Evolutionary conservation across 2,329 filamentous ascomycete genomes (phyloP).

Genomic region (Coniochaeta sp.): DNA sequence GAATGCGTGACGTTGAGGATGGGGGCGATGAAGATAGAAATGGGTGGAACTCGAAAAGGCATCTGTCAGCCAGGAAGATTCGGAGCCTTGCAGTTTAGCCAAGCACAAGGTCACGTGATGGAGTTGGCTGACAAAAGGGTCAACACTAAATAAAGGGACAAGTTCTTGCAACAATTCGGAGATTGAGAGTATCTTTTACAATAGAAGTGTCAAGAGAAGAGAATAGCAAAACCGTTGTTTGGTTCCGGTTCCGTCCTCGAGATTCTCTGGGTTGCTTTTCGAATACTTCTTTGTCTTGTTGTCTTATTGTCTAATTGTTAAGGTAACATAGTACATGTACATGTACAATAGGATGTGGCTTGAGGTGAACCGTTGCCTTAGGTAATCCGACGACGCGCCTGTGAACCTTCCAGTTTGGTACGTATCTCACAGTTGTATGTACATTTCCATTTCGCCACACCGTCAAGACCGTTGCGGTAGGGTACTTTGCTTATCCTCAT

Average conservation of each 20-base stretch:
- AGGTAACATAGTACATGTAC: background rate
- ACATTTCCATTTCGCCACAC: no score
- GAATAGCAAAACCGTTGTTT: background rate
- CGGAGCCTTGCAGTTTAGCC: background rate
- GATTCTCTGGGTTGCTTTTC: no score
- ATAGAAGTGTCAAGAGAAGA: background rate
- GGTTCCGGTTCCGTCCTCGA: no score
- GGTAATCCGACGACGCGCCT: no score
- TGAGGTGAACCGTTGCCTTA: background rate
- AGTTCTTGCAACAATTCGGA: no score
- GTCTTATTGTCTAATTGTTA: background rate
- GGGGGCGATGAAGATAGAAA: background rate
- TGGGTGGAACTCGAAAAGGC: background rate
- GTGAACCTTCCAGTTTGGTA: no score
- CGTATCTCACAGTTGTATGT: no score
- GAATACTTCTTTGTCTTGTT: background rate
- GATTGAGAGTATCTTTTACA: background rate
- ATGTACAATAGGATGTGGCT: no score
- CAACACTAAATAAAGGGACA: no score
- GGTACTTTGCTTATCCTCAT: no score
- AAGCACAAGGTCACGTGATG: background rate
- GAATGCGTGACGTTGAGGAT: background rate
- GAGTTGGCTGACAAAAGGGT: background rate
- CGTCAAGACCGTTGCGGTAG: no score
- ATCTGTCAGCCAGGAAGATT: background rate